Conservation (phyloP, 108 stramenopile genomes). For the Pseudonitzschia delicatissima region DNA sequence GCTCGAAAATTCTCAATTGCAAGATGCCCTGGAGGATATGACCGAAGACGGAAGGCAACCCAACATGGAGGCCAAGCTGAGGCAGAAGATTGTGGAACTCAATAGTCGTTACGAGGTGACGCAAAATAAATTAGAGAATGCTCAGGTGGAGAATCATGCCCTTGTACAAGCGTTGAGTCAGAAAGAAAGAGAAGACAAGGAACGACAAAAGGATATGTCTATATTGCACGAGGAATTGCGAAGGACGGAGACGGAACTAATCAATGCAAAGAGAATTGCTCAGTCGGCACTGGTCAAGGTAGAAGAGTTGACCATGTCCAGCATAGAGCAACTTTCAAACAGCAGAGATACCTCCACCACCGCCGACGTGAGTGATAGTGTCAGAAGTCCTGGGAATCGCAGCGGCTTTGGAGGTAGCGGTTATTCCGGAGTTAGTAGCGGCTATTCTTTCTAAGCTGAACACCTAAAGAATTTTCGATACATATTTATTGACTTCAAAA, state of each 20-base stretch:
- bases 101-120: slow-evolving; percentile 54
- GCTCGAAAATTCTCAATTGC: slow-evolving; percentile 48
- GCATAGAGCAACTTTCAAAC: slow-evolving; percentile 26
- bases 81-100: slow-evolving; percentile 47
- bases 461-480: no score
- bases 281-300: slow-evolving; percentile 43
- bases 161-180: slow-evolving; percentile 38
- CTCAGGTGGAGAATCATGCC: slow-evolving; percentile 46
- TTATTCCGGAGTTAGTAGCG: no score
- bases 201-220: slow-evolving; percentile 20
- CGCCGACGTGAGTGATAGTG: no score
- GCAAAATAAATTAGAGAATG: slow-evolving; percentile 40
- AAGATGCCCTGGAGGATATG: slow-evolving; percentile 50
- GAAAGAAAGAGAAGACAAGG: slow-evolving; percentile 33
- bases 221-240: slow-evolving; percentile 15
- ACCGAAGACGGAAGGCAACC: slow-evolving; percentile 11
- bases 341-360: neutral
- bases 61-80: slow-evolving; percentile 26
- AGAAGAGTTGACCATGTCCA: slow-evolving; percentile 37
- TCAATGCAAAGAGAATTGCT: slow-evolving; percentile 57
- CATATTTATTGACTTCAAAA: no score
- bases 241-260: slow-evolving; percentile 47
- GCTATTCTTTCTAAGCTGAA: no score
- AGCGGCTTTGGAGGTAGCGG: no score
- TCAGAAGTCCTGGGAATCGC: no score